Conservation (phyloP, 2,329 filamentous ascomycete species). For the Aspergillus carbonarius region DNA sequence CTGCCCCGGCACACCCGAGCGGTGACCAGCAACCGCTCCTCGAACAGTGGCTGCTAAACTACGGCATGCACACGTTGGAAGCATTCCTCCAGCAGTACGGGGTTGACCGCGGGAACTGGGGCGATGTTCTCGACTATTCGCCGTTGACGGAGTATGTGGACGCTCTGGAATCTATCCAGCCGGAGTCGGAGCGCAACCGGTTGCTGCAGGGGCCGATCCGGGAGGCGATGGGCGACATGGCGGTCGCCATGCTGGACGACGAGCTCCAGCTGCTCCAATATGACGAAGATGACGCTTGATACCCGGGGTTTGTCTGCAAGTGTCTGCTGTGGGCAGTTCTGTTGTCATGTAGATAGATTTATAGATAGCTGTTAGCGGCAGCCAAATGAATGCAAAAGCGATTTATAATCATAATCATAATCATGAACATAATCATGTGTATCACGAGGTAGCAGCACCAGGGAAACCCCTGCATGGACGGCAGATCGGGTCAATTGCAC, state of each 20-base stretch:
- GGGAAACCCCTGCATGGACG: too few relatives aligned
- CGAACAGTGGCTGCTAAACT: conserved; percentile 34
- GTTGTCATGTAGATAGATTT: not conserved
- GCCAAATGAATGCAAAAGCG: too few relatives aligned
- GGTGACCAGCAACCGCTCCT: conserved; percentile 29
- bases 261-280: conserved; percentile 36
- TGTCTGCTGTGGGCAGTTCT: not conserved
- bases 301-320: not conserved
- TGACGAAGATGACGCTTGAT: conserved; percentile 21
- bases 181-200: conserved; percentile 24
- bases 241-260: conserved; percentile 36
- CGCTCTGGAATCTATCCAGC: conserved; percentile 27
- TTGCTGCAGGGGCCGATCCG: conserved; percentile 33
- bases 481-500: too few relatives aligned
- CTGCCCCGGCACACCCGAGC: conserved; percentile 22
- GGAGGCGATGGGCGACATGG: conserved; percentile 35
- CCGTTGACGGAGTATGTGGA: conserved; percentile 39
- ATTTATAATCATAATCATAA: too few relatives aligned
- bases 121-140: conserved; percentile 34
- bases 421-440: too few relatives aligned
- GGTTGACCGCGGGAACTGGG: conserved; percentile 45
- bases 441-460: too few relatives aligned
- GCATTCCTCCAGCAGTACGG: conserved; percentile 40
- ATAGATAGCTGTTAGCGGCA: not conserved
- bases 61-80: conserved; percentile 35